Percentiles rank a stretch among this genome's conserved stretches.
Conservation (phyloP, 2,329 filamentous ascomycete species). For the Aspergillus quadrilineatus region DNA sequence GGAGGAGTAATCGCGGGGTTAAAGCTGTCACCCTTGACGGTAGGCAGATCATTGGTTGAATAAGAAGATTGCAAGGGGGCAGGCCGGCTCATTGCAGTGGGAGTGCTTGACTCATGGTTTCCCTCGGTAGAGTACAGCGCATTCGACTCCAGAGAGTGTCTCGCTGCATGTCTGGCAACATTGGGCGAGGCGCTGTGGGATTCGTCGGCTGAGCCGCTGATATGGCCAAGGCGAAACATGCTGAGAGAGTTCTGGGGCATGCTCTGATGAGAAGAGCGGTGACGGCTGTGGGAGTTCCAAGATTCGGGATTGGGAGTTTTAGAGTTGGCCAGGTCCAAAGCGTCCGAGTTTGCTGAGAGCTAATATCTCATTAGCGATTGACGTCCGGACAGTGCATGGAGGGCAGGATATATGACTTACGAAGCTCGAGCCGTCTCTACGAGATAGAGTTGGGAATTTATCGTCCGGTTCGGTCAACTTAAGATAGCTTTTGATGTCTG, state of each 20-base stretch:
- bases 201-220: constrained; percentile 33
- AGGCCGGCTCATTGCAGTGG: constrained; percentile 40
- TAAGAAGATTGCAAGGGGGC: constrained; percentile 72
- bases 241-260: constrained; percentile 56
- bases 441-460: constrained; percentile 71
- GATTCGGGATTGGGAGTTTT: constrained; percentile 65
- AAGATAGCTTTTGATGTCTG: constrained; percentile 68
- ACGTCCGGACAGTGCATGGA: background rate
- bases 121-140: constrained; percentile 34
- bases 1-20: constrained; percentile 44
- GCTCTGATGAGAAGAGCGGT: constrained; percentile 64
- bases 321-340: constrained; percentile 74
- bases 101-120: constrained; percentile 25
- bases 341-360: constrained; percentile 77
- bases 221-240: constrained; percentile 41
- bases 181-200: constrained; percentile 26
- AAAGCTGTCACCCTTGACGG: constrained; percentile 68
- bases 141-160: constrained; percentile 49
- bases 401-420: constrained; percentile 43
- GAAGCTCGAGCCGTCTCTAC: constrained; percentile 53
- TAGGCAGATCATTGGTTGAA: constrained; percentile 85
- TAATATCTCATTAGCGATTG: constrained; percentile 50
- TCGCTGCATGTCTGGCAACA: constrained; percentile 37
- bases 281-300: constrained; percentile 65
- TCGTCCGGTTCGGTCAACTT: constrained; percentile 74